Percentiles rank a stretch among this genome's conserved stretches.
Evolutionary conservation across 768 basidiomycete species (phyloP).

Genomic region (Boletus barrowsii): DNA sequence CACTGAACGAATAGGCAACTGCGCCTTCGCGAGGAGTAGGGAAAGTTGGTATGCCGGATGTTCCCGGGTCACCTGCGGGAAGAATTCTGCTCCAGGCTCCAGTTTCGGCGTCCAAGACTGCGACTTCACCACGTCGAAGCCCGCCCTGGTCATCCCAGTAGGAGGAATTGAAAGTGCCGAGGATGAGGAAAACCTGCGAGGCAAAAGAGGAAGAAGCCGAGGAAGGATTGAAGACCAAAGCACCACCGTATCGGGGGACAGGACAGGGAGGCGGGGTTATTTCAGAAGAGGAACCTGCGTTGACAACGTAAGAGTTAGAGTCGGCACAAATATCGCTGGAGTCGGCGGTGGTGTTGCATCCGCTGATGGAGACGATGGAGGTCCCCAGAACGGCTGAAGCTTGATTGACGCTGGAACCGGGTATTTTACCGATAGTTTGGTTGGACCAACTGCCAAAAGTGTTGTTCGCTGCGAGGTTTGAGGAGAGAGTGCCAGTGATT

Average conservation of each 20-base stretch:
- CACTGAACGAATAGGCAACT: slow-evolving; percentile 52
- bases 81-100: slow-evolving; percentile 70
- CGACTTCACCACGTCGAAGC: slow-evolving; percentile 69
- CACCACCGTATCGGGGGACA: slow-evolving; percentile 60
- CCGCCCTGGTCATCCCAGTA: slow-evolving; percentile 66
- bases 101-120: slow-evolving; percentile 56
- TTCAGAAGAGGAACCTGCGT: slow-evolving; percentile 25
- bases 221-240: slow-evolving; percentile 55
- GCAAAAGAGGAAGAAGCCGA: slow-evolving; percentile 47
- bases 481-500: slow-evolving; percentile 67
- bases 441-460: slow-evolving; percentile 60
- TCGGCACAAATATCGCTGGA: slow-evolving; percentile 52
- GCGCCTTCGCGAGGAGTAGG: slow-evolving; percentile 74
- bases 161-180: slow-evolving; percentile 63
- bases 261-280: slow-evolving; percentile 52
- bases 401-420: slow-evolving; percentile 38
- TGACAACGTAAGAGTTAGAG: slow-evolving; percentile 54
- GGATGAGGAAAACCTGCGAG: slow-evolving; percentile 65
- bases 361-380: slow-evolving; percentile 55
- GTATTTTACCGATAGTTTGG: slow-evolving; percentile 37
- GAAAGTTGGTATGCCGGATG: slow-evolving; percentile 42
- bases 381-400: slow-evolving; percentile 57
- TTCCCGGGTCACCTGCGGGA: slow-evolving; percentile 69
- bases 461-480: slow-evolving; percentile 51
- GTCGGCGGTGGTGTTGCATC: slow-evolving; percentile 49